A percentile compares a stretch with the other conserved stretches of the same genome.
Conservation (phyloP, 2,329 filamentous ascomycete genomes). For the Eutypella sp. region DNA sequence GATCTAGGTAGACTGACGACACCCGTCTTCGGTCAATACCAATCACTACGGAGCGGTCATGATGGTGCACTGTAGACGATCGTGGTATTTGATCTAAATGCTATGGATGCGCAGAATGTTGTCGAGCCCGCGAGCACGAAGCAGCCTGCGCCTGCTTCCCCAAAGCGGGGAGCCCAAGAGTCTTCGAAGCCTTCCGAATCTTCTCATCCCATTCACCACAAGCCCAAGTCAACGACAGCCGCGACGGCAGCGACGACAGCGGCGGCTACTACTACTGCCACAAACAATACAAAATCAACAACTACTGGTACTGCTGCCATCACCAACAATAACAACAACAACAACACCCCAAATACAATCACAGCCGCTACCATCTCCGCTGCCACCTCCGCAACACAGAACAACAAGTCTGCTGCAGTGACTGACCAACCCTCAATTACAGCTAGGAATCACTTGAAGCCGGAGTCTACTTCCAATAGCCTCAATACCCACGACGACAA, state of each 20-base stretch:
- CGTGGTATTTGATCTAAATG: slow-evolving; percentile 51
- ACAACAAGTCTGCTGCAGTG: slow-evolving; percentile 12
- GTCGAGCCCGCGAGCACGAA: slow-evolving; percentile 57
- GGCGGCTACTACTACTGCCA: too few relatives aligned
- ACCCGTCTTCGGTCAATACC: slow-evolving; percentile 9
- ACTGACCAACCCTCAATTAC: slow-evolving; percentile 20
- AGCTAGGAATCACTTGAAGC: slow-evolving; percentile 24
- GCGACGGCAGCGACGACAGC: too few relatives aligned
- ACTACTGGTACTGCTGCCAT: slow-evolving; percentile 6
- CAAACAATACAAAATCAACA: too few relatives aligned
- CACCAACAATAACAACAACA: too few relatives aligned
- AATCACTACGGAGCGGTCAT: slow-evolving; percentile 42
- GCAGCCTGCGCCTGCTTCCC: slow-evolving; percentile 51
- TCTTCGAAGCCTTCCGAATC: too few relatives aligned
- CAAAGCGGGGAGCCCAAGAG: slow-evolving; percentile 38
- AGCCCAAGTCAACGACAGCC: slow-evolving; percentile 25
- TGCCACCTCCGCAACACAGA: slow-evolving; percentile 16
- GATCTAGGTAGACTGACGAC: neutral
- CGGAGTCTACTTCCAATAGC: slow-evolving; percentile 21
- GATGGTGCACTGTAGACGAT: slow-evolving; percentile 53
- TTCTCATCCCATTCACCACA: too few relatives aligned
- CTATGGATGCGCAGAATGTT: slow-evolving; percentile 66
- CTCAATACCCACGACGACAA: slow-evolving; percentile 34
- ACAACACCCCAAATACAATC: neutral
- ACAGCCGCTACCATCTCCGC: neutral